phyloP scores from a whole-genome alignment of 306 rosid species.

The Sindora glabra region DNA sequence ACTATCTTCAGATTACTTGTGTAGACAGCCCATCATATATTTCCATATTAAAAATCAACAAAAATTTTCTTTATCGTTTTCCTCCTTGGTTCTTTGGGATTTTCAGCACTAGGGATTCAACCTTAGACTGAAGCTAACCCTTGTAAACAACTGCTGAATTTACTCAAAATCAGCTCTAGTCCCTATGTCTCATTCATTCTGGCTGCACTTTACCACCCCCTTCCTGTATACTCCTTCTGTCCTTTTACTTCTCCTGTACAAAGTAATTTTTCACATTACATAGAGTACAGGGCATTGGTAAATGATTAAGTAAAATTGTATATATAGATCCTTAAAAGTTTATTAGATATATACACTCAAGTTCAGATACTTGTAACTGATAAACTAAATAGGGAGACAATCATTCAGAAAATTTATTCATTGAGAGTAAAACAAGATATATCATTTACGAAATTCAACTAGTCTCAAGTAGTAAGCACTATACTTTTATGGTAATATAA shows the following conservation, averaged over 20 bases:
- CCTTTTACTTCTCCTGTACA: not conserved
- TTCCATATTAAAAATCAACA: no score
- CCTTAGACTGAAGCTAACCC: no score
- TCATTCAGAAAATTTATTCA: not conserved
- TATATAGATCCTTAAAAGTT: slow-evolving; percentile 3
- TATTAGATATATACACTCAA: not conserved
- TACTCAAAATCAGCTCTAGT: no score
- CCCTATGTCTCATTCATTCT: no score
- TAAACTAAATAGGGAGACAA: not conserved
- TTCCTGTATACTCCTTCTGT: no score
- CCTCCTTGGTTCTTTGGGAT: no score
- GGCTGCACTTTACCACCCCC: no score
- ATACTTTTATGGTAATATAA: not conserved
- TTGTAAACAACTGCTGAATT: no score
- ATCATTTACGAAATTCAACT: not conserved
- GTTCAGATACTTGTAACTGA: not conserved
- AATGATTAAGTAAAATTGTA: not conserved
- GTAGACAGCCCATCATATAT: no score
- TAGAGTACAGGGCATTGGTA: not conserved
- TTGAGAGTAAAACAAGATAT: not conserved
- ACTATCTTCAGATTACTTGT: no score
- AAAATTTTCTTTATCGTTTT: no score
- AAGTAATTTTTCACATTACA: not conserved
- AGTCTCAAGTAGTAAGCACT: not conserved
- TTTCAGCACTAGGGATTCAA: no score